phyloP scores from a whole-genome alignment of 2,329 filamentous ascomycete genomes.

The Neofusicoccum parvum region DNA sequence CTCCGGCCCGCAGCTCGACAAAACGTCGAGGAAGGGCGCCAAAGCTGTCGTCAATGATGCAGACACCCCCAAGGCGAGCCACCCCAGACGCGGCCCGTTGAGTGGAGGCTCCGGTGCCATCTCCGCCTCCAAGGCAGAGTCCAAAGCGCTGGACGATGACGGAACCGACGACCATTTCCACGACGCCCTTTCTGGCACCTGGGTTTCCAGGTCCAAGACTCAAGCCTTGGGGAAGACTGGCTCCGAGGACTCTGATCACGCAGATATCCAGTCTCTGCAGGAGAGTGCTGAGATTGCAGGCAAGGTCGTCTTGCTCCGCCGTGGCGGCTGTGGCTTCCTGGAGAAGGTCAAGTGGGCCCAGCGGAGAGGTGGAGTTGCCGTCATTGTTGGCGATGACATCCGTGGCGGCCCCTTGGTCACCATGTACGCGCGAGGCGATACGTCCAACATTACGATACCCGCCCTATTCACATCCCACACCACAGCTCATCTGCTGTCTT shows the following conservation, averaged over 20 bases:
- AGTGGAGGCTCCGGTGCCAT: background rate
- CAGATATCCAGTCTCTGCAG: constrained; percentile 89
- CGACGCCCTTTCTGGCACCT: constrained; percentile 54
- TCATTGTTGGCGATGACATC: constrained; percentile 93
- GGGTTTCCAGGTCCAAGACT: constrained; percentile 22
- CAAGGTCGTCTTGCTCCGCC: constrained; percentile 87
- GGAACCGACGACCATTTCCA: constrained; percentile 86
- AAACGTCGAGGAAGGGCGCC: constrained; percentile 25
- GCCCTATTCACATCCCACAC: constrained; percentile 94
- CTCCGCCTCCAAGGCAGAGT: background rate
- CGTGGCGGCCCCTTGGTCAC: constrained; percentile 87
- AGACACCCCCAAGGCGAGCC: background rate
- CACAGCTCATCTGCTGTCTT: constrained; percentile 88
- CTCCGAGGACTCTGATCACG: constrained; percentile 54
- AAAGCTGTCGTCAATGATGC: background rate
- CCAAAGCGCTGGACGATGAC: constrained; percentile 53
- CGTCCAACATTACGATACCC: constrained; percentile 91
- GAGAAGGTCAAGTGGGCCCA: constrained; percentile 99
- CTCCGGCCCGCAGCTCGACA: constrained; percentile 39
- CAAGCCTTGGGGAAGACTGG: constrained; percentile 31
- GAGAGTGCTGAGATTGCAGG: constrained; percentile 90
- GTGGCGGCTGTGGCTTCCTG: constrained; percentile 92
- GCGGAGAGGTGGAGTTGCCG: constrained; percentile 79
- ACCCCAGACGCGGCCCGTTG: background rate
- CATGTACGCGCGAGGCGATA: constrained; percentile 98